Evolutionary conservation across 495 filamentous ascomycete species (phyloP), one percentile per base, ranked within the genome.

Genomic region (Talaromyces nanjingensis): DNA sequence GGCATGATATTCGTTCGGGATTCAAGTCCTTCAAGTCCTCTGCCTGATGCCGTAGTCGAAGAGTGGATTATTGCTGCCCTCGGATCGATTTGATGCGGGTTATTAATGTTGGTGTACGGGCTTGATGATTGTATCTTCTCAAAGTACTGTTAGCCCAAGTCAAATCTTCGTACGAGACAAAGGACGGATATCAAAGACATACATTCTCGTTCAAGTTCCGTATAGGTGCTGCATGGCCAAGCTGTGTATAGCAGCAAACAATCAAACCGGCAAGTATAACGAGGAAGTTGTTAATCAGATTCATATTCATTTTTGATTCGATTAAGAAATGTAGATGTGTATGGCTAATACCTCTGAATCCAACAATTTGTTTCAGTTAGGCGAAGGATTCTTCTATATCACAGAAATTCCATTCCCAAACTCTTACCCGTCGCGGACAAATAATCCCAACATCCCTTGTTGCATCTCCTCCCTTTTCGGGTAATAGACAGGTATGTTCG

Each of bases 1-100:
- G 60, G 60, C 60, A 62, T 62, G 47, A 62, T 62, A 9, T 62
- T 62, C 6, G 45, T 20, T 6, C 45, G 9, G 18, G 16, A 20
- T 34, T 20, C 25, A 9, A 29, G n/a, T n/a, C 4, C 27, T 34
- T 20, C 25, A 9, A 29, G n/a, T n/a, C 4, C 27, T 49, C 45
- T 9, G 2, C 3, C 27, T 27, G 27, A 27, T 27, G 27, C 27
- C 27, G 27, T 27, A 27, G 27, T 27, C 27, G 27, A 27, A 27
- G 27, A 27, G 27, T 27, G 27, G 27, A 5, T 27, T 27, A 27
- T 27, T 27, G 3, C 27, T 3, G 27, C 27, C 27, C 27, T 27
- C 27, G 27, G 27, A 27, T 27, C 27, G 3, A 27, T 27, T 27
- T 27, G 27, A 27, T 27, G 27, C 27, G 27, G 3, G 27, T 4